Conservation (phyloP, 345 rosid genomes). For the Boechera retrofracta region DNA sequence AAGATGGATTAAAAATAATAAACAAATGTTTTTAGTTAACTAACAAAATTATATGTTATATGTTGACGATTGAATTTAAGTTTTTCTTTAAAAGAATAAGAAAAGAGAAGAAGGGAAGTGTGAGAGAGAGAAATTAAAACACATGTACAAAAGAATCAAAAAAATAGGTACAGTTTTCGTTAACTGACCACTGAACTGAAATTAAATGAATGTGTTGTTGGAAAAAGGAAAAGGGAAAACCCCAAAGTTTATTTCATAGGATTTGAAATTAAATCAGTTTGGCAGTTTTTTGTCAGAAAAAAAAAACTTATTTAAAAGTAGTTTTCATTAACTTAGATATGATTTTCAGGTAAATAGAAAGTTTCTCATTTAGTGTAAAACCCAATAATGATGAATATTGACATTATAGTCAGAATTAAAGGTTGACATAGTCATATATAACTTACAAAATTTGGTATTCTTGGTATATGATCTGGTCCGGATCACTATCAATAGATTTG, state of each 20-base stretch:
- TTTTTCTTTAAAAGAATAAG: constrained; percentile 2
- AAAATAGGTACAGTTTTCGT: constrained; percentile 44
- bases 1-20: not conserved
- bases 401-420: constrained; percentile 9
- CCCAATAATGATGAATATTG: constrained; percentile 29
- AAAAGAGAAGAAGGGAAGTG: constrained; percentile 6
- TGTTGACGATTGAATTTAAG: not conserved
- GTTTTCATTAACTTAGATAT: constrained; percentile 34
- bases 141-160: constrained; percentile 39
- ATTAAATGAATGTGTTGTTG: constrained; percentile 49
- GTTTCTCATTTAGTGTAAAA: constrained; percentile 39
- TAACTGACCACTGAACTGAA: constrained; percentile 44
- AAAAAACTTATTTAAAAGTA: not conserved
- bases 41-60: not conserved
- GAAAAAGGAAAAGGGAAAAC: constrained; percentile 39
- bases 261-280: constrained; percentile 47
- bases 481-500: not conserved
- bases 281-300: constrained; percentile 42
- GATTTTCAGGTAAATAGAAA: constrained; percentile 43
- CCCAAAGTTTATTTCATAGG: constrained; percentile 47
- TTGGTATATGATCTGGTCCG: constrained; percentile 6
- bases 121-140: constrained; percentile 23
- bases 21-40: not conserved
- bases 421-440: constrained; percentile 13
- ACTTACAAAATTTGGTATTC: constrained; percentile 4